Evolutionary conservation across 805 yeast species (phyloP).

Genomic region (Candida glaebosa): DNA sequence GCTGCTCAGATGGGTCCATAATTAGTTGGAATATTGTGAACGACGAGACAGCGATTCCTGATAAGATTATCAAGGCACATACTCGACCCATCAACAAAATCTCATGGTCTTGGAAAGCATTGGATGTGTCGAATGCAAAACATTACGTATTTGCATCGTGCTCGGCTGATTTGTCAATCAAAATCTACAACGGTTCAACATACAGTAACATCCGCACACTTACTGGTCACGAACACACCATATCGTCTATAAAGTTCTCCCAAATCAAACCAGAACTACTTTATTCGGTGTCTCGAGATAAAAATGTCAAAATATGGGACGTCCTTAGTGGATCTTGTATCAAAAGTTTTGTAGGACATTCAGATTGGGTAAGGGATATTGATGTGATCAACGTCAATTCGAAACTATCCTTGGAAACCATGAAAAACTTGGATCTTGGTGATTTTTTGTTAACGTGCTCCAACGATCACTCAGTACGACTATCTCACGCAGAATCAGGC

Average conservation of each 20-base stretch:
- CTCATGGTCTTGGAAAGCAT: slow-evolving; percentile 46
- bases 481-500: slow-evolving; percentile 64
- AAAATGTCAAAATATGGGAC: slow-evolving; percentile 63
- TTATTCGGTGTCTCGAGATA: slow-evolving; percentile 64
- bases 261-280: slow-evolving; percentile 42
- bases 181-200: slow-evolving; percentile 64
- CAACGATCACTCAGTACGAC: slow-evolving; percentile 69
- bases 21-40: slow-evolving; percentile 62
- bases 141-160: slow-evolving; percentile 44
- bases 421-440: slow-evolving; percentile 28
- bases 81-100: slow-evolving; percentile 62
- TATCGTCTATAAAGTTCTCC: slow-evolving; percentile 60
- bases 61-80: slow-evolving; percentile 68
- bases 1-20: slow-evolving; percentile 69
- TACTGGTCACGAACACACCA: slow-evolving; percentile 84
- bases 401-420: slow-evolving; percentile 10
- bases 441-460: slow-evolving; percentile 70
- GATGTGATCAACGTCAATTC: slow-evolving; percentile 34
- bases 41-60: slow-evolving; percentile 57
- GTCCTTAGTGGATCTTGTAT: slow-evolving; percentile 62
- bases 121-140: slow-evolving; percentile 19
- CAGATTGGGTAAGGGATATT: slow-evolving; percentile 81
- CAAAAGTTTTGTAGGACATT: slow-evolving; percentile 69
- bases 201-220: slow-evolving; percentile 58
- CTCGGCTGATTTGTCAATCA: slow-evolving; percentile 53